Evolutionary conservation across 495 filamentous ascomycete species (phyloP).

Genomic region (Cudoniella acicularis): DNA sequence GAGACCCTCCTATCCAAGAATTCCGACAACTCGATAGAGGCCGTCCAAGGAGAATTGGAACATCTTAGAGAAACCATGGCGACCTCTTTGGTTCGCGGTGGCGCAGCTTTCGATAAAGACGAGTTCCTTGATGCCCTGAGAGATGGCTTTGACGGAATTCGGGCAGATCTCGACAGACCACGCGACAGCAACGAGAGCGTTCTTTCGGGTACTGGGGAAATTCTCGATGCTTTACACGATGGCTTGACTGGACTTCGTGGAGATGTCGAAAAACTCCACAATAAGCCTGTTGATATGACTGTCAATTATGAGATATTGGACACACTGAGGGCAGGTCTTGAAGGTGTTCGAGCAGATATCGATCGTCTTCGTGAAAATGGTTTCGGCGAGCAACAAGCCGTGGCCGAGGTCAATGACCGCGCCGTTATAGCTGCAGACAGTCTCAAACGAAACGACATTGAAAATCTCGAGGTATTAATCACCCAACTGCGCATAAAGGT

Average conservation of each 20-base stretch:
- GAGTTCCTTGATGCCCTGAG: constrained; percentile 68
- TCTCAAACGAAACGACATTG: constrained; percentile 66
- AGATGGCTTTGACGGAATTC: constrained; percentile 64
- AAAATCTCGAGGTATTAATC: constrained; percentile 77
- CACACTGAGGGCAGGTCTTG: constrained; percentile 74
- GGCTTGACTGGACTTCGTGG: constrained; percentile 68
- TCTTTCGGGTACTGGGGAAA: constrained; percentile 62
- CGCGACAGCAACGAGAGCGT: constrained; percentile 53
- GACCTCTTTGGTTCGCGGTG: constrained; percentile 59
- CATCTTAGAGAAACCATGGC: constrained; percentile 71
- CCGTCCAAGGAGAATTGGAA: constrained; percentile 75
- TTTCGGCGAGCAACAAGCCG: constrained; percentile 52
- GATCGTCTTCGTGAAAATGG: constrained; percentile 60
- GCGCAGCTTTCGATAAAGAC: constrained; percentile 44
- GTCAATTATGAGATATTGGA: constrained; percentile 83
- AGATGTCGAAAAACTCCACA: constrained; percentile 71
- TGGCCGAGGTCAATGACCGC: constrained; percentile 47
- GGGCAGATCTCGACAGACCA: constrained; percentile 56
- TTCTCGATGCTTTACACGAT: constrained; percentile 79
- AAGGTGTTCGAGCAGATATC: constrained; percentile 68
- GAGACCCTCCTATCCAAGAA: constrained; percentile 45
- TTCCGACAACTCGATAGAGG: constrained; percentile 49
- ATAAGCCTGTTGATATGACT: constrained; percentile 76
- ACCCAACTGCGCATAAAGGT: constrained; percentile 79
- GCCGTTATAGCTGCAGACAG: constrained; percentile 37